Evolutionary conservation across 352 stramenopile genomes (phyloP).

Genomic region (Globisporangium irregulare): DNA sequence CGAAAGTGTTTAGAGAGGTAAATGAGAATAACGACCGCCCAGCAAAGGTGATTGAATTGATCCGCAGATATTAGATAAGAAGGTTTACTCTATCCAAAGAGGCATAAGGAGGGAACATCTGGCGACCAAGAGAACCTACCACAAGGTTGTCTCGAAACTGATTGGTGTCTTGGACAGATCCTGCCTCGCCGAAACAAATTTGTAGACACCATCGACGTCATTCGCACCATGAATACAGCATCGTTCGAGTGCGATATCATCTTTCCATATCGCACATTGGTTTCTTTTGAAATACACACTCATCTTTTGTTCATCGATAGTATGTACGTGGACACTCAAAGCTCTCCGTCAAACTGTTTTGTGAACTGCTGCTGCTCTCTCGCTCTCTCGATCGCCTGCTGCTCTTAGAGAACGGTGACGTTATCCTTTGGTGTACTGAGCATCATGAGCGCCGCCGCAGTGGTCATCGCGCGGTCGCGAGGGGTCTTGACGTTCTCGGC

Average conservation of each 20-base stretch:
- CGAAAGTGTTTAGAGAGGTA: not conserved
- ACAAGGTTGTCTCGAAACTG: not conserved
- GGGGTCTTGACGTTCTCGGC: slow-evolving; percentile 62
- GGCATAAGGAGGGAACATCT: not conserved
- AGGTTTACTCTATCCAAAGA: not conserved
- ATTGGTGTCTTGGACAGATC: not conserved
- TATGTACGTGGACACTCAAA: not conserved
- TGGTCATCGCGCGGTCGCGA: slow-evolving; percentile 27
- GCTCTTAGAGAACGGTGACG: slow-evolving; percentile 31
- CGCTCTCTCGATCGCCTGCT: not conserved
- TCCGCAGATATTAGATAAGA: not conserved
- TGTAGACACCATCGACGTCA: not conserved
- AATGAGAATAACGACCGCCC: not conserved
- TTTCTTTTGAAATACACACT: not conserved
- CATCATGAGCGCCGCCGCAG: slow-evolving; percentile 25
- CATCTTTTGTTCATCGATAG: not conserved
- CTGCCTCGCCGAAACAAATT: not conserved
- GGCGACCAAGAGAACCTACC: not conserved
- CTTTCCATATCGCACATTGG: too few species aligned
- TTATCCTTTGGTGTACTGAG: slow-evolving; percentile 56
- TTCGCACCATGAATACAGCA: not conserved
- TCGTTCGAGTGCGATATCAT: not conserved
- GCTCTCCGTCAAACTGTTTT: not conserved
- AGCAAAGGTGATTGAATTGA: not conserved
- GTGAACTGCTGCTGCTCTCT: not conserved